Percentiles rank a stretch among this genome's conserved stretches.
phyloP scores from a whole-genome alignment of 2,329 filamentous ascomycete genomes.

The Pyrenochaeta sp. region DNA sequence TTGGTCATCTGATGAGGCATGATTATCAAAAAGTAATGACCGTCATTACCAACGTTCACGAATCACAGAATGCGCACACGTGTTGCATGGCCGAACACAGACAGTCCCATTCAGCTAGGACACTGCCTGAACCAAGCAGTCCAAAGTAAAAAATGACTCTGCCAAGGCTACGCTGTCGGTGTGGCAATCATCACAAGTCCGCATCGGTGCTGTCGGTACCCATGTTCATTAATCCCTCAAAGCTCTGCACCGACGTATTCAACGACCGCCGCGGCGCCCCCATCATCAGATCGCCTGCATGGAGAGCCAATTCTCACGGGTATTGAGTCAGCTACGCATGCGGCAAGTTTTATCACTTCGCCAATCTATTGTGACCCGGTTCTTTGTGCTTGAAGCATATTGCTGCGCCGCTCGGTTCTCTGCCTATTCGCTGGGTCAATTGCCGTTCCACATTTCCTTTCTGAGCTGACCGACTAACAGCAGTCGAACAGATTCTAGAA shows the following conservation, averaged over 20 bases:
- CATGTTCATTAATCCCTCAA: conserved; percentile 24
- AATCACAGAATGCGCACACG: conserved; percentile 22
- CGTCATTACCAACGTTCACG: conserved; percentile 4
- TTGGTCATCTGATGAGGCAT: conserved; percentile 30
- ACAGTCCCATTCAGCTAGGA: conserved; percentile 15
- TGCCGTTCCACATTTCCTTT: not conserved
- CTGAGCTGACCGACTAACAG: conserved; percentile 1
- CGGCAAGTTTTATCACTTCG: conserved; percentile 9
- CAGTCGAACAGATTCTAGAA: not conserved
- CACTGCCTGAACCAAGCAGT: conserved; percentile 6
- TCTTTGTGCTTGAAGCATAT: conserved; percentile 11
- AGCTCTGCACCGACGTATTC: conserved; percentile 20
- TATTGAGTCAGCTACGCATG: conserved; percentile 19
- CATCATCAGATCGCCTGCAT: conserved; percentile 12
- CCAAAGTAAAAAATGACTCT: conserved; percentile 16
- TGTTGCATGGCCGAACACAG: conserved; percentile 9
- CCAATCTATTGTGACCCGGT: conserved; percentile 13
- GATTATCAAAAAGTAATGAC: conserved; percentile 27
- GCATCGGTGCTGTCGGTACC: conserved; percentile 10
- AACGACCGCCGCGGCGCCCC: conserved; percentile 9
- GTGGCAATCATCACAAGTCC: conserved; percentile 23
- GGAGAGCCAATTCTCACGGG: conserved; percentile 8
- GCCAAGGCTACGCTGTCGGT: conserved; percentile 23
- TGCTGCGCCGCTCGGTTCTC: conserved; percentile 5
- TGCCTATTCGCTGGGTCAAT: conserved; percentile 10